These are phyloP conservation scores for Clitopilus passeckerianus DNA, from an alignment of 768 basidiomycete genomes.

Conservation along the genomic window DNA sequence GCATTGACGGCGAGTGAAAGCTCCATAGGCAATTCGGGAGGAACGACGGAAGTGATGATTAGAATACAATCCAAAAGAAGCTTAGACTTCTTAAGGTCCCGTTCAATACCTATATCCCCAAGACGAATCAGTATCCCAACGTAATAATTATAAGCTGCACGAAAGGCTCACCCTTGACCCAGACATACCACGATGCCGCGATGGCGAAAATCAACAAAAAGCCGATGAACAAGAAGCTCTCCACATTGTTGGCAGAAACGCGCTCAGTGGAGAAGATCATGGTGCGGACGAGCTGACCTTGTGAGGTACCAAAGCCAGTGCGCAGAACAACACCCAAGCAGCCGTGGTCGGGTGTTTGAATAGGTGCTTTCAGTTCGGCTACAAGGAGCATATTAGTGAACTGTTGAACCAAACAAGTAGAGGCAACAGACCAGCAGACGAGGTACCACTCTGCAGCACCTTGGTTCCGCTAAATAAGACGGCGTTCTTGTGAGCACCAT, in stretches of 20 bases:
- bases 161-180: slow-evolving; percentile 74
- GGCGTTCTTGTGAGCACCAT: slow-evolving; percentile 80
- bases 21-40: slow-evolving; percentile 98
- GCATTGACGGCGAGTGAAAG: slow-evolving; percentile 94
- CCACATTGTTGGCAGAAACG: slow-evolving; percentile 92
- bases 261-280: slow-evolving; percentile 99
- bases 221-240: slow-evolving; percentile 96
- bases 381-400: neutral
- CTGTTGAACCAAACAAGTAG: neutral
- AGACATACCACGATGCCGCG: slow-evolving; percentile 97
- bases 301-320: slow-evolving; percentile 96
- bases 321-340: slow-evolving; percentile 90
- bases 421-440: slow-evolving; percentile 26
- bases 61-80: slow-evolving; percentile 91
- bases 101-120: slow-evolving; percentile 68
- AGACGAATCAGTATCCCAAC: neutral
- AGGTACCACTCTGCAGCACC: slow-evolving; percentile 75
- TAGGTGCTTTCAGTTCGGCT: slow-evolving; percentile 34
- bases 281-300: slow-evolving; percentile 94
- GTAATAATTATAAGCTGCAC: neutral
- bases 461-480: slow-evolving; percentile 98
- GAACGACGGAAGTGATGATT: slow-evolving; percentile 96
- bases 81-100: slow-evolving; percentile 92
- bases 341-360: slow-evolving; percentile 84
- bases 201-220: slow-evolving; percentile 97